Conservation (phyloP, 139 green algal species). For the Chlamydomonas asymmetrica region DNA sequence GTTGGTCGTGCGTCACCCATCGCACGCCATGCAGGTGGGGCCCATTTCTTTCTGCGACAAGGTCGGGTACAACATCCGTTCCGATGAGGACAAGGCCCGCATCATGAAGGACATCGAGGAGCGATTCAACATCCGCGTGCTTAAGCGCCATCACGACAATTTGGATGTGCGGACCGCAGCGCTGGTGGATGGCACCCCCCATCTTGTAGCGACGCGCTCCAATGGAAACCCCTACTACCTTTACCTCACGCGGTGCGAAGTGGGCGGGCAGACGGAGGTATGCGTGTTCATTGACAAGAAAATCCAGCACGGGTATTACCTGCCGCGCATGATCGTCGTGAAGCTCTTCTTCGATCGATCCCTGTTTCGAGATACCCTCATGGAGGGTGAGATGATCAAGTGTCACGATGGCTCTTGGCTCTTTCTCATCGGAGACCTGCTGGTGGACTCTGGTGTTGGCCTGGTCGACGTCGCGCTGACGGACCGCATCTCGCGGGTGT, state of each 20-base stretch:
- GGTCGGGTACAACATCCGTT: conserved; percentile 1
- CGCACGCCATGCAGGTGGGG: conserved; percentile 8
- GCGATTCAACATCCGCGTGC: background rate
- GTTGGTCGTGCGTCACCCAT: too few relatives aligned
- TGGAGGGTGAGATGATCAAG: conserved; percentile 5
- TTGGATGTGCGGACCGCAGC: background rate
- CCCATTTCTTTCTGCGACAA: background rate
- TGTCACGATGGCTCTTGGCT: background rate
- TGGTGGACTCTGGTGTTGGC: background rate
- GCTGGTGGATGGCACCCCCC: background rate
- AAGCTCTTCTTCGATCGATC: background rate
- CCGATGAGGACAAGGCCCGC: background rate
- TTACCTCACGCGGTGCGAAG: background rate
- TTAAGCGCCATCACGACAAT: background rate
- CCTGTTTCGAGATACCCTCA: background rate
- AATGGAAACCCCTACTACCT: conserved; percentile 8
- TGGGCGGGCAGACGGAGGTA: background rate
- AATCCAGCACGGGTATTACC: background rate
- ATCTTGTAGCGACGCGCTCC: background rate
- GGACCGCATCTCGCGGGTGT: background rate
- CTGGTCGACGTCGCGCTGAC: background rate
- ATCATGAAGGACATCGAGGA: background rate
- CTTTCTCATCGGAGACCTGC: background rate
- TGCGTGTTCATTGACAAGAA: conserved; percentile 9
- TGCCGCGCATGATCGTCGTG: background rate